phyloP scores from a whole-genome alignment of 2,329 filamentous ascomycete species.

The Beauveria medogensis region DNA sequence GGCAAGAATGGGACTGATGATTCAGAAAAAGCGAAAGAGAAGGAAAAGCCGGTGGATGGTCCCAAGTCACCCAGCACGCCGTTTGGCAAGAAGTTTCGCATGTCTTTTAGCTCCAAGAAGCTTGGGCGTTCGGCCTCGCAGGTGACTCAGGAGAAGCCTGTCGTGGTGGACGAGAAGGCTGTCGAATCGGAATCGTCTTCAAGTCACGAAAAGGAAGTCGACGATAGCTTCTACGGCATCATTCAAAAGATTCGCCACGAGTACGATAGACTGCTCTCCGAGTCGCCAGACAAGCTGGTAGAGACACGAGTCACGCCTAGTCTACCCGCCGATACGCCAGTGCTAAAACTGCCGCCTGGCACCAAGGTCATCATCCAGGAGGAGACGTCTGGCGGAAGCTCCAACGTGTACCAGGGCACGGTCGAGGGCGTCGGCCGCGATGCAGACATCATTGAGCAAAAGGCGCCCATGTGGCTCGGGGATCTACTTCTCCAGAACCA shows the following conservation, averaged over 20 bases:
- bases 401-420: slow-evolving; percentile 85
- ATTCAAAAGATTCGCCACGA: slow-evolving; percentile 65
- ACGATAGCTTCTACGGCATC: slow-evolving; percentile 66
- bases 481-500: slow-evolving; percentile 79
- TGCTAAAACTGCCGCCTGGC: slow-evolving; percentile 61
- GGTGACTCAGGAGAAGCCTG: slow-evolving; percentile 59
- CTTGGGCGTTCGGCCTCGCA: slow-evolving; percentile 58
- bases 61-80: slow-evolving; percentile 52
- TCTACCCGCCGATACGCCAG: slow-evolving; percentile 64
- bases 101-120: slow-evolving; percentile 81
- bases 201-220: slow-evolving; percentile 62
- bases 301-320: slow-evolving; percentile 61
- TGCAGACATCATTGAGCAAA: slow-evolving; percentile 75
- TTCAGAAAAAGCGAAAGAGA: slow-evolving; percentile 40
- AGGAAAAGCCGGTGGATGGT: slow-evolving; percentile 39
- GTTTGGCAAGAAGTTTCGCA: slow-evolving; percentile 81
- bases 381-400: slow-evolving; percentile 58
- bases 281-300: slow-evolving; percentile 44
- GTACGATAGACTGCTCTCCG: slow-evolving; percentile 60
- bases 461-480: slow-evolving; percentile 84
- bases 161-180: slow-evolving; percentile 66
- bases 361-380: slow-evolving; percentile 64
- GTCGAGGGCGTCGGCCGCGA: slow-evolving; percentile 70
- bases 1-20: slow-evolving; percentile 41
- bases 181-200: slow-evolving; percentile 58